Conservation (phyloP, 768 basidiomycete species). For the Serendipita sp. region DNA sequence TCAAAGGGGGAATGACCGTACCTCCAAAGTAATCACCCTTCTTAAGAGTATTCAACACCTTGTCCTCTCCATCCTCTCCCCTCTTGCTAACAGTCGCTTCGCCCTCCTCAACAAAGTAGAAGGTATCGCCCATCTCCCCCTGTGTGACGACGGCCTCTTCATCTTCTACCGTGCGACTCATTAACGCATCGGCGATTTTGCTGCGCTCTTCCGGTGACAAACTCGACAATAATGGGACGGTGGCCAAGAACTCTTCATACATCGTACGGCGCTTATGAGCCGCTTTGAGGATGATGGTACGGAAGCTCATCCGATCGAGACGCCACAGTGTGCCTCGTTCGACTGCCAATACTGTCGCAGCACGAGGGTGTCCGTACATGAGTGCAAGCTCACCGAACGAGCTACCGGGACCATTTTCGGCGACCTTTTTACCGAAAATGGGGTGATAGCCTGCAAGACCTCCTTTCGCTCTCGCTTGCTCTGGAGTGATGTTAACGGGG, state of each 20-base stretch:
- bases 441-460: conserved; percentile 50
- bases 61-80: conserved; percentile 38
- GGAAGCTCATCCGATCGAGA: conserved; percentile 93
- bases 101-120: conserved; percentile 95
- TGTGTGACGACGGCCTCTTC: conserved; percentile 80
- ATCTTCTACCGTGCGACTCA: conserved; percentile 63
- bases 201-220: conserved; percentile 79
- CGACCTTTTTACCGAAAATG: conserved; percentile 64
- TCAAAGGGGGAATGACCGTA: conserved; percentile 22
- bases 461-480: conserved; percentile 23
- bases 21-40: conserved; percentile 99
- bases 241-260: conserved; percentile 93
- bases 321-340: conserved; percentile 81
- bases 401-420: conserved; percentile 65
- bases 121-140: conserved; percentile 92
- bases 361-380: conserved; percentile 95
- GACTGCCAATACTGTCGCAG: conserved; percentile 80
- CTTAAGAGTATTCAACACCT: conserved; percentile 55
- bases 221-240: conserved; percentile 71
- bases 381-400: conserved; percentile 94
- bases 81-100: conserved; percentile 74
- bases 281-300: conserved; percentile 89
- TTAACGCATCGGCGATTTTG: conserved; percentile 93
- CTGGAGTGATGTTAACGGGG: conserved; percentile 39
- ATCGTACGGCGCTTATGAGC: conserved; percentile 81